Evolutionary conservation across 2,329 filamentous ascomycete species (phyloP).

Genomic region (Capronia epimyces): DNA sequence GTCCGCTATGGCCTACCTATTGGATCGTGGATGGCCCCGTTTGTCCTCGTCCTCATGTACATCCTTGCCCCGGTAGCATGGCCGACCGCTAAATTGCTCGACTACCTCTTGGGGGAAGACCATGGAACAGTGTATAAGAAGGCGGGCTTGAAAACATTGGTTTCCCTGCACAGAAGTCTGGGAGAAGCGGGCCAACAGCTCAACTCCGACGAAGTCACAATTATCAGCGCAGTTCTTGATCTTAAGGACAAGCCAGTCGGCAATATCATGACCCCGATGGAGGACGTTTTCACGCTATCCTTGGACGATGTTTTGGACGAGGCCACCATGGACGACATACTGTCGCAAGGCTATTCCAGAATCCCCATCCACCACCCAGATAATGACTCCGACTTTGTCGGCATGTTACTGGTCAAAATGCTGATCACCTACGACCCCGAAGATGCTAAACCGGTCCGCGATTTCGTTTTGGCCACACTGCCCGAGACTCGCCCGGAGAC

Average conservation of each 20-base stretch:
- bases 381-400: slow-evolving; percentile 81
- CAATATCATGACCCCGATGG: slow-evolving; percentile 97
- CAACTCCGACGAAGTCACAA: slow-evolving; percentile 96
- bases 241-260: slow-evolving; percentile 94
- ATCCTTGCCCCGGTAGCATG: slow-evolving; percentile 82
- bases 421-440: slow-evolving; percentile 98
- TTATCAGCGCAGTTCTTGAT: slow-evolving; percentile 93
- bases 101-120: slow-evolving; percentile 86
- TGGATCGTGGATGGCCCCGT: slow-evolving; percentile 85
- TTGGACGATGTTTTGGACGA: slow-evolving; percentile 90
- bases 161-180: slow-evolving; percentile 87
- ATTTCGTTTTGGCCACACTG: slow-evolving; percentile 87
- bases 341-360: slow-evolving; percentile 88
- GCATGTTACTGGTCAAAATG: slow-evolving; percentile 97
- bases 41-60: slow-evolving; percentile 86
- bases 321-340: slow-evolving; percentile 85
- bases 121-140: slow-evolving; percentile 98
- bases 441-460: slow-evolving; percentile 76
- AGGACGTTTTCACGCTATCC: slow-evolving; percentile 95
- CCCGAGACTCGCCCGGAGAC: slow-evolving; percentile 93
- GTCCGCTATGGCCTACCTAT: slow-evolving; percentile 94
- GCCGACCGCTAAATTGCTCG: slow-evolving; percentile 92
- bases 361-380: slow-evolving; percentile 90
- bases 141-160: slow-evolving; percentile 90
- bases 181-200: slow-evolving; percentile 79